A percentile compares a stretch with the other conserved stretches of the same genome.
Evolutionary conservation across 1,284 basidiomycete genomes (phyloP).

Genomic region (Peniophora sp.): DNA sequence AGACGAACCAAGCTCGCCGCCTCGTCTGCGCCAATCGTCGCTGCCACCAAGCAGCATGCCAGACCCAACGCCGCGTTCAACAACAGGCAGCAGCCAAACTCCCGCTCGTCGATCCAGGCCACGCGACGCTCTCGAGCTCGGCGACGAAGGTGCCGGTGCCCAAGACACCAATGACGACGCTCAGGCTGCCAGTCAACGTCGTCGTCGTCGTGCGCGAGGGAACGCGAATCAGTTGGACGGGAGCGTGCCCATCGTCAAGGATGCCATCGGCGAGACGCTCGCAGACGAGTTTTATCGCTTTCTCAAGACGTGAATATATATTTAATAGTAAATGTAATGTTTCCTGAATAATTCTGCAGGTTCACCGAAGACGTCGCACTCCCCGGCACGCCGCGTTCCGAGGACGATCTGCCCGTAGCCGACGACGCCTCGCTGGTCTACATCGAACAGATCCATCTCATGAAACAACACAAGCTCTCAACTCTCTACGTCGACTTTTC

Average conservation of each 20-base stretch:
- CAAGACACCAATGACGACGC: conserved; percentile 16
- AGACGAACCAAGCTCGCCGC: conserved; percentile 30
- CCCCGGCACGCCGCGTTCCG: conserved; percentile 67
- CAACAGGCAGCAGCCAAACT: conserved; percentile 32
- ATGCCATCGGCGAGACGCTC: conserved; percentile 90
- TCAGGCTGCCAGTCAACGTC: conserved; percentile 23
- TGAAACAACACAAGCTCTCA: conserved; percentile 89
- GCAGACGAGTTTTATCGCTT: conserved; percentile 88
- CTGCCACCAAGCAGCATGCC: conserved; percentile 68
- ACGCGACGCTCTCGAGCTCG: conserved; percentile 55
- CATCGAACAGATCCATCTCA: conserved; percentile 85
- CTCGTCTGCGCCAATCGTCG: conserved; percentile 28
- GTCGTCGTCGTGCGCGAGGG: conserved; percentile 31
- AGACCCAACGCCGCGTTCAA: conserved; percentile 33
- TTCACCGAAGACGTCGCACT: conserved; percentile 77
- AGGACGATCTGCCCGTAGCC: conserved; percentile 48
- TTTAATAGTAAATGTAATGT: neutral
- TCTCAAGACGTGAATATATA: conserved; percentile 62
- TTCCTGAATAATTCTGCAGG: conserved; percentile 30
- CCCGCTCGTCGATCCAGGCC: conserved; percentile 28
- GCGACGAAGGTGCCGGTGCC: conserved; percentile 46
- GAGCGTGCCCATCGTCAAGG: conserved; percentile 81
- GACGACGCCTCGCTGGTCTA: conserved; percentile 69
- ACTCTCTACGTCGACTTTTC: conserved; percentile 96
- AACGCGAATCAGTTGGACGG: conserved; percentile 40